Evolutionary conservation across 2,329 filamentous ascomycete genomes (phyloP), one percentile per base, ranked within the genome.

Genomic region (Aspergillus sergii): DNA sequence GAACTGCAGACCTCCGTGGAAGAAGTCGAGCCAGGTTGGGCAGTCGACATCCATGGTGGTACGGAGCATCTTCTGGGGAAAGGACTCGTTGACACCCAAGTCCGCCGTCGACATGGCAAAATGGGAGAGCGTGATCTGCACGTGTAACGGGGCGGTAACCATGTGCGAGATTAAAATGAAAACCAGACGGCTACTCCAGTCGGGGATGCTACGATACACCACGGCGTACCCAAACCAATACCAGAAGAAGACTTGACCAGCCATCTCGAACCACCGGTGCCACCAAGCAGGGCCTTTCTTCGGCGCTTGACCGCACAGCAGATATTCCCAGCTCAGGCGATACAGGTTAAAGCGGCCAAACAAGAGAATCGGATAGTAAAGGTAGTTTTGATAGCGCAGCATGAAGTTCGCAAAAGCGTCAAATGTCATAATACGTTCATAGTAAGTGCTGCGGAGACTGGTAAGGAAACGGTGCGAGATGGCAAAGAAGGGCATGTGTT

Each of bases 41-140:
- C 93, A 96, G 74, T 95, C 92, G 26, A 96, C 89, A 67, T 96
- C 93, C 93, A 97, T 96, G 14, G 93, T 96, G 1, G 93, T 97
- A 69, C 94, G 89, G 53, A 97, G 84, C 90, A 96, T 95, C 76
- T 90, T 91, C 78, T 96, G 93, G 0, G 93, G 88, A 76, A 97
- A 97, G 0, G 91, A 95, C 76, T 97, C 93, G 58, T 89, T 84
- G 1, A 91, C 88, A 0, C 94, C 94, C 14, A 97, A 83, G 71
- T 97, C 92, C 12, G 91, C 86, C 0, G 93, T 97, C 70, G 91
- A 94, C 93, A 96, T 97, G 68, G 92, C 92, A 78, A 96, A 97
- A 78, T 97, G 93, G 2, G 91, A 95, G 21, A 97, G 85, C 0
- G 93, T 96, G 75, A 97, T 96, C 76, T 97, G 93, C 12, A 94